Percentiles rank a stretch among this genome's conserved stretches.
phyloP scores from a whole-genome alignment of 495 filamentous ascomycete genomes.

The Penicillium desertorum region DNA sequence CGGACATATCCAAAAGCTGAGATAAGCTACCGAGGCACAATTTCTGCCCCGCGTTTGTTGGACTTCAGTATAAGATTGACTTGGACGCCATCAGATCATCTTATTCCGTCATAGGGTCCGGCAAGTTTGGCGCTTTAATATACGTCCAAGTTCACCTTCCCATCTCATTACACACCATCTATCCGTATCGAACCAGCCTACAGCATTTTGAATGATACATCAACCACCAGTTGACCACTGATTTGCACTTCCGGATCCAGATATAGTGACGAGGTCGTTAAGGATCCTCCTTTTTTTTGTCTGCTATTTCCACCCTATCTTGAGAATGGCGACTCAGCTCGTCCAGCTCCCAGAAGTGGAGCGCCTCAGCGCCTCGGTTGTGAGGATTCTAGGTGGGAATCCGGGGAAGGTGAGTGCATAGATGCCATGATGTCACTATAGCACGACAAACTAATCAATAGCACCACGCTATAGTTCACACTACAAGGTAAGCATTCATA shows the following conservation, averaged over 20 bases:
- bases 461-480: conserved; percentile 42
- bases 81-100: conserved; percentile 7
- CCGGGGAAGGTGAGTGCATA: conserved; percentile 63
- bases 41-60: conserved; percentile 19
- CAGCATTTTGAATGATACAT: not conserved
- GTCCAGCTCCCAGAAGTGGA: conserved; percentile 62
- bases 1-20: conserved; percentile 18
- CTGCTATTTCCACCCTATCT: not conserved
- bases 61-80: not conserved
- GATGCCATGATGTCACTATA: not conserved
- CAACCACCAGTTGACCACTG: not conserved
- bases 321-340: conserved; percentile 47
- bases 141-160: not conserved
- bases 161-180: not conserved
- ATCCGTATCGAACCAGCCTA: not conserved
- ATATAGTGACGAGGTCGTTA: not conserved
- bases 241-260: not conserved
- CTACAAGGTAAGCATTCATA: conserved; percentile 45
- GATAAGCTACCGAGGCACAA: conserved; percentile 35
- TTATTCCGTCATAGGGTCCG: conserved; percentile 5
- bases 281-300: not conserved
- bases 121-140: not conserved
- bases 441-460: not conserved
- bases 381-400: conserved; percentile 78
- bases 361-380: conserved; percentile 62